Evolutionary conservation across 805 yeast genomes (phyloP), one percentile per base, ranked within the genome.

Genomic region (Starmerella sirachaensis): DNA sequence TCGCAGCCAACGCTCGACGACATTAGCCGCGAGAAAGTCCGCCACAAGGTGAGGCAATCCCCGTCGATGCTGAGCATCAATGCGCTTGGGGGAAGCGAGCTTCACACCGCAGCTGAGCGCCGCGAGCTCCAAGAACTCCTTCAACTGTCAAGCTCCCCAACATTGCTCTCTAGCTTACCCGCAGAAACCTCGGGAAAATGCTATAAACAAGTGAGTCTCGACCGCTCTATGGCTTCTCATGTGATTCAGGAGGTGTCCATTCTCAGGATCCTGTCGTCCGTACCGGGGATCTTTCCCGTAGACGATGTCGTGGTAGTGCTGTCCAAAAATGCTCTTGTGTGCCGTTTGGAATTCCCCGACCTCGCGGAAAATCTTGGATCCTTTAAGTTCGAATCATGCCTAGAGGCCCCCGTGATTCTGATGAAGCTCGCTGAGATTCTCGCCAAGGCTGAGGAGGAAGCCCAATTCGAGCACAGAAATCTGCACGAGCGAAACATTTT

Each of bases 401-500:
- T 38, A 10, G 66, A 59, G 33, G 63, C 64, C 10, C 53, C 61
- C 52, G 38, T 43, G 8, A 65, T 78, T 1, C 75, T 78, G 47
- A 69, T 75, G 72, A 65, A 65, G 43, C 58, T 74, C 18, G 72
- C 64, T 1, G 54, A 60, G n/a, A 55, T 64, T 4, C 55, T 78
- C 18, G 65, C 69, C 18, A 57, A 56, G 8, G 77, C 73, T 1
- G 85, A 79, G 54, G 54, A 60, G 12, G 51, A 58, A 25, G 59
- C 61, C 42, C 62, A 67, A 43, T 78, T 78, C 56, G 86, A 78
- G 56, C 88, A 79, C 50, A 63, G 88, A 32, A 82, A 78, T 54
- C 56, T 79, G 41, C 78, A 75, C 44, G 65, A 78, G 67, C 76
- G 77, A 10, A 78, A 78, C 50, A 61, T 78, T 37, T 59, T 76